phyloP scores from a whole-genome alignment of 2,329 filamentous ascomycete genomes.

The Chaetomium strumarium region DNA sequence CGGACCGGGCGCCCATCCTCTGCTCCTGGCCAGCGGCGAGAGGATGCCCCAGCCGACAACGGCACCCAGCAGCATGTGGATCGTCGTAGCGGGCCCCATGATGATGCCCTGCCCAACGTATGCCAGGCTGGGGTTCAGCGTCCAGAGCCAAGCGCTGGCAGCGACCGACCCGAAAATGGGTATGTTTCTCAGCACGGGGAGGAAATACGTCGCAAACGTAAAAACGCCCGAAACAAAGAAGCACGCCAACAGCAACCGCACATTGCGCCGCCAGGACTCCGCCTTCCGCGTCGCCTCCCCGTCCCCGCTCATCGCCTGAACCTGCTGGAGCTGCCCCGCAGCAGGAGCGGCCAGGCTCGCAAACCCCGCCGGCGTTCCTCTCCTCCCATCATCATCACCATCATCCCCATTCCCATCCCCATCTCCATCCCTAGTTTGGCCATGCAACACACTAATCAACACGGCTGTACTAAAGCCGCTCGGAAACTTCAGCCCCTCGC shows the following conservation, averaged over 20 bases:
- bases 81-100: constrained; percentile 91
- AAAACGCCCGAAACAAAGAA: constrained; percentile 57
- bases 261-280: constrained; percentile 39
- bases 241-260: constrained; percentile 50
- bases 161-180: constrained; percentile 75
- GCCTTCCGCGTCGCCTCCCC: constrained; percentile 28
- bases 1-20: constrained; percentile 82
- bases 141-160: constrained; percentile 85
- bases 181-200: constrained; percentile 77
- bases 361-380: constrained; percentile 20
- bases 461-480: constrained; percentile 93
- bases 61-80: constrained; percentile 92
- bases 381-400: constrained; percentile 1
- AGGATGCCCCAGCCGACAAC: constrained; percentile 85
- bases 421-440: constrained; percentile 35
- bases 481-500: constrained; percentile 88
- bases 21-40: constrained; percentile 78
- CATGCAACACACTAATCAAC: constrained; percentile 86
- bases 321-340: constrained; percentile 12
- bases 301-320: constrained; percentile 21
- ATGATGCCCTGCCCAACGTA: constrained; percentile 98
- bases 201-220: constrained; percentile 83
- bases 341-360: constrained; percentile 24
- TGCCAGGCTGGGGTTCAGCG: constrained; percentile 90
- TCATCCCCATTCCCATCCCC: not conserved